Conservation (phyloP, 2,329 filamentous ascomycete genomes). For the Endothia cerciana region DNA sequence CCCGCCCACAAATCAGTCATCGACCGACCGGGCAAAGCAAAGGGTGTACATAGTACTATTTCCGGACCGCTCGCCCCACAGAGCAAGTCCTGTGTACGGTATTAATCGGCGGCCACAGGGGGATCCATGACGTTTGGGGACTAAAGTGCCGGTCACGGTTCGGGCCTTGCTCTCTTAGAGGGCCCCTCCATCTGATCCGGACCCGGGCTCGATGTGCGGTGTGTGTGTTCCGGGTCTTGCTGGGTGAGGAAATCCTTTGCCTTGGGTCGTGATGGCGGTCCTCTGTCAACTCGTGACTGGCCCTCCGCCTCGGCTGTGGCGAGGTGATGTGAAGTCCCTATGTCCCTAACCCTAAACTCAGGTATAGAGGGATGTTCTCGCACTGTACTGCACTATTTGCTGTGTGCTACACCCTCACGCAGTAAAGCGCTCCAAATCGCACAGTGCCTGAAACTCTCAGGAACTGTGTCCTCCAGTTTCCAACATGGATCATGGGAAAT, state of each 20-base stretch:
- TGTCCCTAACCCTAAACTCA: background rate
- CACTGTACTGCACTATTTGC: background rate
- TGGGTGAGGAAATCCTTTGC: background rate
- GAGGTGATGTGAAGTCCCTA: background rate
- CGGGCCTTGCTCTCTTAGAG: background rate
- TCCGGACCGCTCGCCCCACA: background rate
- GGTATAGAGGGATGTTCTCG: background rate
- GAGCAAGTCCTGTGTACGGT: background rate
- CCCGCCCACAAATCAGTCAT: background rate
- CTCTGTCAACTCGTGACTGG: no score
- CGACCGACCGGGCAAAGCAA: background rate
- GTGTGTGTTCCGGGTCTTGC: background rate
- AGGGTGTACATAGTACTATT: background rate
- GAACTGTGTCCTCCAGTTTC: background rate
- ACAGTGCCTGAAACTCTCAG: background rate
- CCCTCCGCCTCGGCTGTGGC: no score
- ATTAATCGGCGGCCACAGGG: constrained; percentile 2
- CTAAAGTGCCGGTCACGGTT: constrained; percentile 23
- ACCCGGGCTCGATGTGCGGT: no score
- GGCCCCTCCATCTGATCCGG: no score
- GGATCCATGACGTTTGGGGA: constrained; percentile 10
- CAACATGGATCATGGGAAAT: constrained; percentile 4
- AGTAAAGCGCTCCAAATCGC: background rate
- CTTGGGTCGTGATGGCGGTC: background rate
- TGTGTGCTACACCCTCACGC: background rate